These are phyloP conservation scores for Cercospora sp. DNA, from an alignment of 2,329 filamentous ascomycete genomes.

Conservation along the genomic window DNA sequence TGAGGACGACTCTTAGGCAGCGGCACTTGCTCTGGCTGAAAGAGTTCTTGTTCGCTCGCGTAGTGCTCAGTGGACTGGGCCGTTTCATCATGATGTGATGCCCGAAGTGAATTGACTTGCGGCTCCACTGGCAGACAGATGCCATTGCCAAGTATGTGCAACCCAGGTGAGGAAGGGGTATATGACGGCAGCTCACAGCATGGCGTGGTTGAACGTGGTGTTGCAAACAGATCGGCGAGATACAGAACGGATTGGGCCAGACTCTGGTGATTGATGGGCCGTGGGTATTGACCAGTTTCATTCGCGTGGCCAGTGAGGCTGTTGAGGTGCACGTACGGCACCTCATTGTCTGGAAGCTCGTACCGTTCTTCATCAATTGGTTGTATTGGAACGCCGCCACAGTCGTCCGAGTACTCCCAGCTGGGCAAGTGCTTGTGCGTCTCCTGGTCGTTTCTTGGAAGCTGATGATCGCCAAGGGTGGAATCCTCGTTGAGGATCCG, in stretches of 20 bases:
- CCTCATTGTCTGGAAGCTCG: conserved; percentile 30
- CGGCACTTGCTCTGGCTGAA: conserved; percentile 20
- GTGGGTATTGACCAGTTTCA: conserved; percentile 20
- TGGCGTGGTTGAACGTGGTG: background rate
- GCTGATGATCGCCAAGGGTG: background rate
- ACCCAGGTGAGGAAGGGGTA: background rate
- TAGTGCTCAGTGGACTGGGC: conserved; percentile 31
- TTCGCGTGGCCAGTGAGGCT: conserved; percentile 33
- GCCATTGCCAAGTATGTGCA: background rate
- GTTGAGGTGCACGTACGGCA: conserved; percentile 36
- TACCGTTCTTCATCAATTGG: background rate
- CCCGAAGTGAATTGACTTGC: background rate
- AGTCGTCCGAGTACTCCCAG: conserved; percentile 11
- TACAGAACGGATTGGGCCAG: conserved; percentile 26
- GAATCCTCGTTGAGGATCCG: conserved; percentile 27
- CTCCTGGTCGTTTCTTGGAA: background rate
- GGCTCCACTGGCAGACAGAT: background rate
- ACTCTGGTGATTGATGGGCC: conserved; percentile 13
- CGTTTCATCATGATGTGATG: conserved; percentile 15
- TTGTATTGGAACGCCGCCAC: conserved; percentile 9
- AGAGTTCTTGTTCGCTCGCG: conserved; percentile 33
- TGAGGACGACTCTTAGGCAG: conserved; percentile 15
- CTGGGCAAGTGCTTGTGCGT: background rate
- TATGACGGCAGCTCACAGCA: conserved; percentile 24
- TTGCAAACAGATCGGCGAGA: conserved; percentile 23